Evolutionary conservation across 139 green algal genomes (phyloP).

Genomic region (Haematococcus sp.): DNA sequence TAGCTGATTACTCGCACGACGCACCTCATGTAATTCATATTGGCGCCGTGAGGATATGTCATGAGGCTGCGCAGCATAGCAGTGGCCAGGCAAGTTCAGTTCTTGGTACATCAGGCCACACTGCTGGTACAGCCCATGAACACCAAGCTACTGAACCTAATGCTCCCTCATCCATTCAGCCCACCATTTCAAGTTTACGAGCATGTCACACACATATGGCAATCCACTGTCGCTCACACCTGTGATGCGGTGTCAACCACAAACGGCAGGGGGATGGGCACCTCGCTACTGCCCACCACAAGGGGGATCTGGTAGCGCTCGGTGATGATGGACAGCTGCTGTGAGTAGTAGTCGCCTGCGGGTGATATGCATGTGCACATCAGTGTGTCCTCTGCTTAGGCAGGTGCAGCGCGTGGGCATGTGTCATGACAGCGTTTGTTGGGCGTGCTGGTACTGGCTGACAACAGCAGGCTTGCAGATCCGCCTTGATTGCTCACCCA

Average conservation of each 20-base stretch:
- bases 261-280: constrained; percentile 10
- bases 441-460: not conserved
- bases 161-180: too few species aligned
- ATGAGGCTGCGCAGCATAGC: not conserved
- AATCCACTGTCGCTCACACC: too few species aligned
- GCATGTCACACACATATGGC: too few species aligned
- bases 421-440: not conserved
- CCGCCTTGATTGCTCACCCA: not conserved
- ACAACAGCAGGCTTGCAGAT: not conserved
- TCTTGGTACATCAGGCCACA: too few species aligned
- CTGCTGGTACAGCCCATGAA: too few species aligned
- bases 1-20: too few species aligned
- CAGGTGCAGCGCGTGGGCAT: not conserved
- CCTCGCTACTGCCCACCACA: not conserved
- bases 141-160: too few species aligned
- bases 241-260: not conserved
- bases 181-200: too few species aligned
- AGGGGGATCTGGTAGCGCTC: not conserved
- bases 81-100: too few species aligned
- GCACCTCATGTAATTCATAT: constrained; percentile 3
- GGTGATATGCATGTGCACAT: not conserved
- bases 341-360: not conserved
- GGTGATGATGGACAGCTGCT: not conserved
- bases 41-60: not conserved
- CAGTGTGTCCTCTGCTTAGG: not conserved